A percentile compares a stretch with the other conserved stretches of the same genome.
phyloP scores from a whole-genome alignment of 2,329 filamentous ascomycete species.

The Ophiostoma ulmi region DNA sequence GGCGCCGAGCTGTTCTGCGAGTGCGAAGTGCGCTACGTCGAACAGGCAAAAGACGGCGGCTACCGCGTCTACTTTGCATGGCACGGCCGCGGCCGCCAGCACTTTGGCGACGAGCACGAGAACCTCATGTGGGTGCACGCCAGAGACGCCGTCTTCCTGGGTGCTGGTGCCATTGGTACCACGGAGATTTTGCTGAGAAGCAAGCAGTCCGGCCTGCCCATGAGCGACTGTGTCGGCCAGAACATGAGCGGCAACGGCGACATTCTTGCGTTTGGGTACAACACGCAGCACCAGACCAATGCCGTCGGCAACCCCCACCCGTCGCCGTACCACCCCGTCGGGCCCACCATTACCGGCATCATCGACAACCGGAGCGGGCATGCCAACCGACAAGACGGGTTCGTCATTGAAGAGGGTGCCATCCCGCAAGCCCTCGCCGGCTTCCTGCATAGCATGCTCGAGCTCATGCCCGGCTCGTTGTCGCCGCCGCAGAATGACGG shows the following conservation, averaged over 20 bases:
- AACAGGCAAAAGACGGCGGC: conserved; percentile 48
- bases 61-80: conserved; percentile 62
- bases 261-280: conserved; percentile 60
- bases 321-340: conserved; percentile 48
- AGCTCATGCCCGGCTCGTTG: conserved; percentile 47
- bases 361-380: conserved; percentile 54
- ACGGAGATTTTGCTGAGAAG: conserved; percentile 59
- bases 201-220: conserved; percentile 54
- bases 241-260: conserved; percentile 64
- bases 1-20: conserved; percentile 67
- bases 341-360: conserved; percentile 58
- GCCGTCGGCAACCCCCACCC: conserved; percentile 49
- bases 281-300: conserved; percentile 53
- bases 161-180: conserved; percentile 59
- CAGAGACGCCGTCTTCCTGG: conserved; percentile 60
- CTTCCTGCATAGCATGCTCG: conserved; percentile 54
- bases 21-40: conserved; percentile 60
- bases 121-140: conserved; percentile 65
- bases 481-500: conserved; percentile 18
- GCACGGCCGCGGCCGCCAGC: conserved; percentile 54
- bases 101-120: conserved; percentile 51
- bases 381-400: conserved; percentile 54
- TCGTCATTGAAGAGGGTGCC: conserved; percentile 59
- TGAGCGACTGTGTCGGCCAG: conserved; percentile 54
- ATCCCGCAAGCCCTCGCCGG: conserved; percentile 53